Evolutionary conservation across 2,329 filamentous ascomycete species (phyloP).

Genomic region (Aspergillus unguis): DNA sequence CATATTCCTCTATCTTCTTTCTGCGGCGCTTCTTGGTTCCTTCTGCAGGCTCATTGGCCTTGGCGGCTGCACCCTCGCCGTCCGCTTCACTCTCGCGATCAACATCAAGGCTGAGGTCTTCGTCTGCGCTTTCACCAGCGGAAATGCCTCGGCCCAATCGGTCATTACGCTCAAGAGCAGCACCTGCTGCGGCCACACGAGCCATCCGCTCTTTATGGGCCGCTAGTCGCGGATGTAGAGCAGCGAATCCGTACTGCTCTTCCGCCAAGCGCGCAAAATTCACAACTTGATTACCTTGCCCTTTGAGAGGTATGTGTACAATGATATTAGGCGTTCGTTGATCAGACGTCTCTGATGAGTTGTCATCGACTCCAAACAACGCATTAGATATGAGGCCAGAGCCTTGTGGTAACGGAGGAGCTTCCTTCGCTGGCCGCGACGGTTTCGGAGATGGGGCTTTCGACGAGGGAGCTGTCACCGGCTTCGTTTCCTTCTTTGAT

Average conservation of each 20-base stretch:
- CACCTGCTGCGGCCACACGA: constrained; percentile 83
- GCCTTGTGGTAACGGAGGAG: constrained; percentile 56
- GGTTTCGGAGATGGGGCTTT: constrained; percentile 56
- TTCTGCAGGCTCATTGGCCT: constrained; percentile 58
- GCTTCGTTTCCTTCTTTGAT: constrained; percentile 40
- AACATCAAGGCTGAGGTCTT: constrained; percentile 87
- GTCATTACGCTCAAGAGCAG: constrained; percentile 73
- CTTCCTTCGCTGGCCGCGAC: constrained; percentile 51
- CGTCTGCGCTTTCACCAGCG: constrained; percentile 70
- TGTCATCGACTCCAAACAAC: constrained; percentile 54
- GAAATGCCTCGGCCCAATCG: constrained; percentile 63
- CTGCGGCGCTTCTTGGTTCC: constrained; percentile 71
- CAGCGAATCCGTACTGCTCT: constrained; percentile 91
- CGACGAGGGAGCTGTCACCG: constrained; percentile 49
- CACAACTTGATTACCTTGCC: constrained; percentile 83
- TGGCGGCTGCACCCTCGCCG: constrained; percentile 46
- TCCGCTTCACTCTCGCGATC: constrained; percentile 62
- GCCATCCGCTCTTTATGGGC: constrained; percentile 84
- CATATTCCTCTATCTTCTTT: constrained; percentile 66
- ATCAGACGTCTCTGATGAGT: constrained; percentile 33
- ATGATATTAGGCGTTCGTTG: constrained; percentile 70
- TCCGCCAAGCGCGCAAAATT: constrained; percentile 94
- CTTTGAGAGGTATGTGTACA: constrained; percentile 74
- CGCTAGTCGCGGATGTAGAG: constrained; percentile 84
- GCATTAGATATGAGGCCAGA: constrained; percentile 63